A percentile compares a stretch with the other conserved stretches of the same genome.
These are phyloP conservation scores for Penicillium aurantiogriseum DNA, from an alignment of 2,329 filamentous ascomycete genomes.

Conservation along the genomic window DNA sequence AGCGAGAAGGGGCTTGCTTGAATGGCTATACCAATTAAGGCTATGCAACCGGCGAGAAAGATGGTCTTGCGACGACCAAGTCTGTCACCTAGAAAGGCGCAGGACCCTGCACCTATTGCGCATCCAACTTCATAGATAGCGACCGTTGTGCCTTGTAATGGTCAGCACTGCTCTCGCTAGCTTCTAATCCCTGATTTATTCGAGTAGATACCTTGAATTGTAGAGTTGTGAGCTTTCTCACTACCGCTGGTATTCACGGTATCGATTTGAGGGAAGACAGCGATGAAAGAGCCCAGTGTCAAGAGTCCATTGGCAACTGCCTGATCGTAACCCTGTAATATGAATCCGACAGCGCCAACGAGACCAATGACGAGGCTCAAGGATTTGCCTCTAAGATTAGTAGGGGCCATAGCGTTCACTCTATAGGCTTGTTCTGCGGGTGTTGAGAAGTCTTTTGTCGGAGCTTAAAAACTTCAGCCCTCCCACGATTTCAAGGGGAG, in stretches of 20 bases:
- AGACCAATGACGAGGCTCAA: slow-evolving; percentile 17
- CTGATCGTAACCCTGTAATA: slow-evolving; percentile 21
- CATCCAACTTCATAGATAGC: slow-evolving; percentile 29
- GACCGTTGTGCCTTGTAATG: slow-evolving; percentile 19
- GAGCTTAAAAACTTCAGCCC: not conserved
- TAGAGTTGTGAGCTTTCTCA: slow-evolving; percentile 18
- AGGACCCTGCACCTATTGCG: slow-evolving; percentile 18
- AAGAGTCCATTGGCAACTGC: slow-evolving; percentile 19
- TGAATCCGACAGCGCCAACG: slow-evolving; percentile 17
- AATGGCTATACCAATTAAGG: slow-evolving; percentile 15
- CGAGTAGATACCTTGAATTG: slow-evolving; percentile 14
- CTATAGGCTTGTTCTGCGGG: not conserved
- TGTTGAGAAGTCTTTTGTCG: not conserved
- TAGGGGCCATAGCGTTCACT: not conserved
- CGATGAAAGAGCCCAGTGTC: slow-evolving; percentile 18
- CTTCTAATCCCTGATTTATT: not conserved
- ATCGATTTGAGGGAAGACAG: slow-evolving; percentile 18
- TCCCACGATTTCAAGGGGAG: not conserved
- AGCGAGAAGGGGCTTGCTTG: slow-evolving; percentile 16
- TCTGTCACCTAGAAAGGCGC: slow-evolving; percentile 16
- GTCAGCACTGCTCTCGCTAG: not conserved
- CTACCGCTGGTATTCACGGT: slow-evolving; percentile 14
- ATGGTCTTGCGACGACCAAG: slow-evolving; percentile 22
- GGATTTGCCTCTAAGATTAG: slow-evolving; percentile 14
- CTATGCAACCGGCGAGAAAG: slow-evolving; percentile 18